Evolutionary conservation across 2,329 filamentous ascomycete genomes (phyloP).

Genomic region (Immersiporthe knoxdaviesiana): DNA sequence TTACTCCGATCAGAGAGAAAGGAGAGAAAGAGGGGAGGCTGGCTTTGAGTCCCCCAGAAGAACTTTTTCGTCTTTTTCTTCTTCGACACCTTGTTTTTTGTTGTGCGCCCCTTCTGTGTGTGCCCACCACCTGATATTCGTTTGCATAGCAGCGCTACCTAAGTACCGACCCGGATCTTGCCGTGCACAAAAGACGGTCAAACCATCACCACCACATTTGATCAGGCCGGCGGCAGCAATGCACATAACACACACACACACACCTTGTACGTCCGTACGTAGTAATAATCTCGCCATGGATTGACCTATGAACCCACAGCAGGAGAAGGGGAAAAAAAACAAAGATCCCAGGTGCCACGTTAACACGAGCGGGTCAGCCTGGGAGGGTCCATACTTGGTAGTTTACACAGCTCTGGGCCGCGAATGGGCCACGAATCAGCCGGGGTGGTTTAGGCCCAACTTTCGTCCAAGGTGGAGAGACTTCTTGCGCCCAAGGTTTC

Average conservation of each 20-base stretch:
- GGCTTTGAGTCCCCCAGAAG: not conserved
- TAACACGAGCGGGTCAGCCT: not conserved
- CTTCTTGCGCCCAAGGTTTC: not conserved
- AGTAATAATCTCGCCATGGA: too few species aligned
- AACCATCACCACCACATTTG: not conserved
- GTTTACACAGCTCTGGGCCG: not conserved
- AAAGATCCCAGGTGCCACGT: slow-evolving; percentile 11
- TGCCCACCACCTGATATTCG: not conserved
- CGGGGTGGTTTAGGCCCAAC: not conserved
- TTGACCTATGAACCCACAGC: not conserved
- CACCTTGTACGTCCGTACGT: not conserved
- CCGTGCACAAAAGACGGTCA: not conserved
- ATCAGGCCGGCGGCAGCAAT: not conserved
- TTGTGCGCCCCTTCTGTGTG: too few species aligned
- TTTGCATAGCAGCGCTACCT: not conserved
- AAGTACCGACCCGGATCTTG: not conserved
- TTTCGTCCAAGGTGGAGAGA: not conserved
- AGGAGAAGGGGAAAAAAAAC: not conserved
- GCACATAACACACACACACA: not conserved
- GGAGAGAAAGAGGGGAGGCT: not conserved
- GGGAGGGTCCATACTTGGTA: not conserved
- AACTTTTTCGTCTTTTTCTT: not conserved
- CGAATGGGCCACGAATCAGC: slow-evolving; percentile 6
- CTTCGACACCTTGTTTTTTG: slow-evolving; percentile 1
- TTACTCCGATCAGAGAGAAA: not conserved